Base-by-base conservation (phyloP, 2,329 filamentous ascomycete species). In the Fusarium mexicanum region DNA sequence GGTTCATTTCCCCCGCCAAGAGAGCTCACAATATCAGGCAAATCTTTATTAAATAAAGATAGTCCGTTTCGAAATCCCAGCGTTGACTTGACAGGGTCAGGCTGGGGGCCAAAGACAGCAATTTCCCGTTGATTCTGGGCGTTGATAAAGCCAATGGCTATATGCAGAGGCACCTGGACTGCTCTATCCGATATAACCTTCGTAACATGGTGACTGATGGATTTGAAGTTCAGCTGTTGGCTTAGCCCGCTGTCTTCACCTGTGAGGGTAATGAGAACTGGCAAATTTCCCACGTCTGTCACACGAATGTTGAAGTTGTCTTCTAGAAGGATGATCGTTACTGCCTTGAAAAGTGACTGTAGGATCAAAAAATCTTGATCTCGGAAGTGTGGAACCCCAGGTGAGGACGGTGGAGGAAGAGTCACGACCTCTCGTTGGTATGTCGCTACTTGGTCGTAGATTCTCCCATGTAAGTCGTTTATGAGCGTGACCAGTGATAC, bases 231-330 rank as follows among this genome's bases (percentile, higher is more conserved):
- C 16, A 67, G 33, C 1, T 43, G 59, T 3, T 55, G 47, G 8
- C 69, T 74, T 7, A 74, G 24, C 5, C 53, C 62, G 14, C 44
- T 44, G 17, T 62, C 40, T 12, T 50, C 14, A 13, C 68, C 68
- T 1, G 62, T 67, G 2, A 61, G n/a, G 18, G 65, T 47, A 24
- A 74, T 43, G 6, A 61, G 26, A 33, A 67, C 68, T 2, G 54
- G 68, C 22, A 74, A 5, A 10, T 33, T 24, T 18, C 44, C 47
- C 17, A 74, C 6, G 18, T 41, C 51, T 24, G 22, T n/a, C 11
- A 33, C 24, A 24, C 26, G 16, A 38, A 47, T 4, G 17, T 47
- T 6, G 2, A 47, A 63, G 51, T 63, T n/a, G 3, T 46, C 38
- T 13, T 10, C 55, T 8, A n/a, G 24, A 14, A 16, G 41, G 11